These are phyloP conservation scores for Thalassiosira exigua DNA, from an alignment of 352 stramenopile species.

Conservation along the genomic window DNA sequence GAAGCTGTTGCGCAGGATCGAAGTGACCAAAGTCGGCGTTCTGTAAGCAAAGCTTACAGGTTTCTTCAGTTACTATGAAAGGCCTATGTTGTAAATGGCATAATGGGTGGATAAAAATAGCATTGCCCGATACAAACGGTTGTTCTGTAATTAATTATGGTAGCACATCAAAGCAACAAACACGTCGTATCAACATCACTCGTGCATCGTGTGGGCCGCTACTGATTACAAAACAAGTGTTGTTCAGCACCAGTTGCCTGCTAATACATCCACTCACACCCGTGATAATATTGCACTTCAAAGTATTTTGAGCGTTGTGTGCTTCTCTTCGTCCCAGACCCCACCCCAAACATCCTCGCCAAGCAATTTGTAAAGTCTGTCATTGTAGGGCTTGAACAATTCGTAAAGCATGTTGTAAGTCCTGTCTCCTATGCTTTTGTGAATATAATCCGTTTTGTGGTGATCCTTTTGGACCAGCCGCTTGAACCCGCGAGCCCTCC, in stretches of 20 bases:
- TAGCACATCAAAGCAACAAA: no score
- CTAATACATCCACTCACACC: no score
- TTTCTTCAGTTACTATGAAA: background rate
- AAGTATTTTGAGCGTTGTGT: no score
- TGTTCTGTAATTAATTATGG: no score
- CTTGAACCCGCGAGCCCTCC: background rate
- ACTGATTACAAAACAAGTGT: no score
- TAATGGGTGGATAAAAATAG: no score
- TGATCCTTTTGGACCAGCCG: slow-evolving; percentile 20
- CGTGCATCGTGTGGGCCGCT: no score
- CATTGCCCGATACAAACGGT: no score
- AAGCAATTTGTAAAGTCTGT: slow-evolving; percentile 36
- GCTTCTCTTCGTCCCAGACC: slow-evolving; percentile 41
- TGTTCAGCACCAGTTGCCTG: no score
- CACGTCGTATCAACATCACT: no score
- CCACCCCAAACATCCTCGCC: slow-evolving; percentile 33
- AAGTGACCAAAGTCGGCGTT: slow-evolving; percentile 77
- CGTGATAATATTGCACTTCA: no score
- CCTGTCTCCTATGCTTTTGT: slow-evolving; percentile 20
- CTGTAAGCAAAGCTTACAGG: slow-evolving; percentile 41
- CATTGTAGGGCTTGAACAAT: slow-evolving; percentile 40
- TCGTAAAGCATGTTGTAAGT: slow-evolving; percentile 33
- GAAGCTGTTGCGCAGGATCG: slow-evolving; percentile 78
- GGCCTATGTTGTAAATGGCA: no score
- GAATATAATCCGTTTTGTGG: slow-evolving; percentile 32